phyloP scores from a whole-genome alignment of 495 filamentous ascomycete species.

The Daldinia decipiens region DNA sequence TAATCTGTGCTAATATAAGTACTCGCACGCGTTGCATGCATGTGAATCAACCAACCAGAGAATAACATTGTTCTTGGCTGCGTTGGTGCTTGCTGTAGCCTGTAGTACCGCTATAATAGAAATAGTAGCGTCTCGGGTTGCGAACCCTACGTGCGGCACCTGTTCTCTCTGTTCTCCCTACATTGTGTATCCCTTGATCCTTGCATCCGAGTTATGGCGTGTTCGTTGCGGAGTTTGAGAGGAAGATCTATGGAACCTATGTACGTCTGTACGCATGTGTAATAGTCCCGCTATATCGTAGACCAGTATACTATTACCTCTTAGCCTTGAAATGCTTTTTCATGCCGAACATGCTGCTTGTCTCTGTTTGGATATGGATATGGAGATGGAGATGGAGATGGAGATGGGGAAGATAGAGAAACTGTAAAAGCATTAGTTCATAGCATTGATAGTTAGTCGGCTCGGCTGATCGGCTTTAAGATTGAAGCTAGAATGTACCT shows the following conservation, averaged over 20 bases:
- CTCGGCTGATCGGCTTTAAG: conserved; percentile 1
- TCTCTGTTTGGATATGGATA: not conserved
- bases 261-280: conserved; percentile 2
- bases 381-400: too few species aligned
- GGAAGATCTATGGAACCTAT: not conserved
- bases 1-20: conserved; percentile 10
- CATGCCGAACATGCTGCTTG: not conserved
- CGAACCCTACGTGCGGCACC: conserved; percentile 40
- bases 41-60: conserved; percentile 1
- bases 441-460: too few species aligned
- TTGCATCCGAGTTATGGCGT: conserved; percentile 24
- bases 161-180: conserved; percentile 10
- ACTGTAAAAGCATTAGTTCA: not conserved
- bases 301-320: not conserved
- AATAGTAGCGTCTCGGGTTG: conserved; percentile 32
- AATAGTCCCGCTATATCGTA: not conserved
- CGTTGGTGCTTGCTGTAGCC: not conserved
- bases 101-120: not conserved
- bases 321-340: conserved; percentile 3
- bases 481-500: not conserved
- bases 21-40: conserved; percentile 9
- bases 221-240: conserved; percentile 20
- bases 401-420: not conserved
- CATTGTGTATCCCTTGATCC: conserved; percentile 13
- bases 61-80: not conserved